Conservation (phyloP, 1,284 basidiomycete species). For the Boletellus deceptivus region DNA sequence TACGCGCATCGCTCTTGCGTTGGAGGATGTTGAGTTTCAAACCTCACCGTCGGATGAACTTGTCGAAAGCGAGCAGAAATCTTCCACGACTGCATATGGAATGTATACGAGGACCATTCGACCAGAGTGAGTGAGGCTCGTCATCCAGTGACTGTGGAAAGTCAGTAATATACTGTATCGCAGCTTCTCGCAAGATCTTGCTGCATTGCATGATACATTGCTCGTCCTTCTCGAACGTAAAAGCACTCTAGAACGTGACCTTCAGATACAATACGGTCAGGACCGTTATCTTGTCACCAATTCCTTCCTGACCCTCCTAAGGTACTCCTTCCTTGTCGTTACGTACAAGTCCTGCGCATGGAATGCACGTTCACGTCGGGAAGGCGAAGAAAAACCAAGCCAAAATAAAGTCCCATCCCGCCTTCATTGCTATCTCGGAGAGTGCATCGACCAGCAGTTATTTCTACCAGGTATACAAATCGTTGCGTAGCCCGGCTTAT, state of each 20-base stretch:
- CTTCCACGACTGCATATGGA: constrained; percentile 9
- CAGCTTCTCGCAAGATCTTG: constrained; percentile 70
- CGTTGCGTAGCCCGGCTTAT: not conserved
- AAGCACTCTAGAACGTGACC: constrained; percentile 50
- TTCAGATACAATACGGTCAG: constrained; percentile 59
- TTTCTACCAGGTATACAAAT: constrained; percentile 59
- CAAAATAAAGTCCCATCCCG: constrained; percentile 44
- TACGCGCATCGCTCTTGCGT: constrained; percentile 54
- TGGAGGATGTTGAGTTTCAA: constrained; percentile 39
- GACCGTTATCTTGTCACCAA: not conserved
- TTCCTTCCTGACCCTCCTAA: constrained; percentile 30
- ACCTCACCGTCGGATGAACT: constrained; percentile 18
- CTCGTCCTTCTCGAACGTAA: constrained; percentile 45
- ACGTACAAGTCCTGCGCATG: constrained; percentile 62
- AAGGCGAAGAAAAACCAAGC: constrained; percentile 58
- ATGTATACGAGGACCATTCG: constrained; percentile 61
- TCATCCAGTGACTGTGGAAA: not conserved
- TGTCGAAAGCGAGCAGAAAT: constrained; percentile 27
- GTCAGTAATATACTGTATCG: not conserved
- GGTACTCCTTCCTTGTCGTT: constrained; percentile 71
- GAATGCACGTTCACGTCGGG: constrained; percentile 72
- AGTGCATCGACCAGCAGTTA: constrained; percentile 67
- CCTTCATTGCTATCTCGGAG: constrained; percentile 59
- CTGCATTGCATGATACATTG: constrained; percentile 51
- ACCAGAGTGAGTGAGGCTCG: constrained; percentile 52